These are phyloP conservation scores for Articulospora tetracladia DNA, from an alignment of 495 filamentous ascomycete species.

Conservation along the genomic window DNA sequence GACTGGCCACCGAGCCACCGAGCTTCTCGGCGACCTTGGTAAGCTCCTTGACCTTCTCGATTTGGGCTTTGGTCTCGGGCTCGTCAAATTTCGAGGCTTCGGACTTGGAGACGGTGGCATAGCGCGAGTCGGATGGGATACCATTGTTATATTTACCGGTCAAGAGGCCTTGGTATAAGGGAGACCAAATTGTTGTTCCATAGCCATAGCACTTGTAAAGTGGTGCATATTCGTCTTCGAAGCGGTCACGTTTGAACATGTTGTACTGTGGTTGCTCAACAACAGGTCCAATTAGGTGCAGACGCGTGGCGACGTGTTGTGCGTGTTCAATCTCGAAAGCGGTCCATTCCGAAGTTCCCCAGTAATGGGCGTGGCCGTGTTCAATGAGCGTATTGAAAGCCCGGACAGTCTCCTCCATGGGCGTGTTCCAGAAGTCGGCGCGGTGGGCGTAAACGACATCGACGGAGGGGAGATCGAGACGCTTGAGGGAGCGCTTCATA, in stretches of 20 bases:
- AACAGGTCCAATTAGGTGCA: conserved; percentile 14
- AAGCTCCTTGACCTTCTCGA: conserved; percentile 45
- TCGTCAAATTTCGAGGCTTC: conserved; percentile 8
- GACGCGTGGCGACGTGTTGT: conserved; percentile 36
- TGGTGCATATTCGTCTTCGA: conserved; percentile 57
- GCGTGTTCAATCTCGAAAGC: conserved; percentile 58
- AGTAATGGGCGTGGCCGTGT: conserved; percentile 49
- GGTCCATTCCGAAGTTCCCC: conserved; percentile 52
- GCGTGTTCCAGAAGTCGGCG: conserved; percentile 64
- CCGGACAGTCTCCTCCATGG: conserved; percentile 74
- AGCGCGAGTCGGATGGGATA: conserved; percentile 53
- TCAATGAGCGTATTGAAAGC: conserved; percentile 62
- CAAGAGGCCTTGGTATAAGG: conserved; percentile 66
- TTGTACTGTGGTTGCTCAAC: conserved; percentile 83
- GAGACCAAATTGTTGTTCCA: conserved; percentile 69
- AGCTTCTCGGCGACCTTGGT: conserved; percentile 63
- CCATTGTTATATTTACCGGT: conserved; percentile 82
- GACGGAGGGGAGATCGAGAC: conserved; percentile 63
- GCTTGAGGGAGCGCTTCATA: conserved; percentile 49
- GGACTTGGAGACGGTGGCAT: conserved; percentile 25
- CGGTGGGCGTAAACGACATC: conserved; percentile 75
- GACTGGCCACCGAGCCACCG: conserved; percentile 49
- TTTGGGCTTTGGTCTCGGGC: conserved; percentile 27
- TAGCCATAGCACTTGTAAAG: conserved; percentile 60
- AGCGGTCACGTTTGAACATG: conserved; percentile 51